Evolutionary conservation across 192 early-diverging fungal species (phyloP), one percentile per base, ranked within the genome.

Genomic region (Coemansia furcata): DNA sequence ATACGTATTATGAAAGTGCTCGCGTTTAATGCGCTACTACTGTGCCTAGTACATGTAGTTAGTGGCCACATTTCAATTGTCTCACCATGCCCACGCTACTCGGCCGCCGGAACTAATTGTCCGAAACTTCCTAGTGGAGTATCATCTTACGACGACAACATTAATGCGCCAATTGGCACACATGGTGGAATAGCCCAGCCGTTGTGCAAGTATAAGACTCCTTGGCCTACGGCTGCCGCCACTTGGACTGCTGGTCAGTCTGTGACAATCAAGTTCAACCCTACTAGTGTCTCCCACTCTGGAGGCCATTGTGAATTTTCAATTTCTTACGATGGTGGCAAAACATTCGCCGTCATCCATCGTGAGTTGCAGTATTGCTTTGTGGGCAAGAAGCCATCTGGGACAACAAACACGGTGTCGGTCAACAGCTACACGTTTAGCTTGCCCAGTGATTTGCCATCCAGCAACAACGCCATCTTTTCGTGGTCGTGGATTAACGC

Each of bases 261-360:
- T 15, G 63, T 87, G 57, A 61, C 67, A 0, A 79, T 89, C 19
- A 59, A 74, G 9, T 88, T 88, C 67, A 60, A 46, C 15, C n/a
- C 43, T 7, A 39, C 39, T 29, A 26, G 50, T 1, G 68, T 60
- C 0, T 68, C 65, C 26, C 87, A 89, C 59, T 72, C 72, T 26
- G 88, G 89, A 1, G 90, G 90, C 3, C 86, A 90, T 47, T 90
- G 89, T 30, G 84, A 91, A 66, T 89, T 87, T 66, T 83, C 88
- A 0, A 69, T 89, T 7, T 90, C 89, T 0, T 87, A 85, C 43
- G 90, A 91, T 52, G 57, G 61, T 30, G 89, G 84, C 30, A 70
- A 82, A 32, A 87, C 81, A 26, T 89, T 85, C 69, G 86, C 82
- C 3, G 88, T 87, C 4, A 49, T 91, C 19, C 77, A 87, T 44